Evolutionary conservation across 2,329 filamentous ascomycete species (phyloP).

Genomic region (Periconia sp.): DNA sequence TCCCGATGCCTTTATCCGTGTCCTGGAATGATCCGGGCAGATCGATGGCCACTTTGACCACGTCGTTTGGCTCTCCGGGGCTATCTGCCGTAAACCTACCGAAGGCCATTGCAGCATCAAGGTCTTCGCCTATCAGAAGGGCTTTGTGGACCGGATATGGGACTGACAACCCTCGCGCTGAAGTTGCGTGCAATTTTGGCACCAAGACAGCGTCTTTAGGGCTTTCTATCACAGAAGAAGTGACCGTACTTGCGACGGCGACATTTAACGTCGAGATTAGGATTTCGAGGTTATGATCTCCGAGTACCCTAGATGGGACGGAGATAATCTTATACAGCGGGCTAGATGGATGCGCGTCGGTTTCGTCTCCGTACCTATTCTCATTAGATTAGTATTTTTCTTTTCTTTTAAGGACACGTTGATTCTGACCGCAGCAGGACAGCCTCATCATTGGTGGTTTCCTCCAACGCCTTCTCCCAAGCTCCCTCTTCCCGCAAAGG

Average conservation of each 20-base stretch:
- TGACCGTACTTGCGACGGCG: conserved; percentile 42
- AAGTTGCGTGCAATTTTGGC: conserved; percentile 71
- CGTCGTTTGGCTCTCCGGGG: conserved; percentile 48
- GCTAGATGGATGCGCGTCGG: conserved; percentile 52
- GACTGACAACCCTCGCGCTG: conserved; percentile 69
- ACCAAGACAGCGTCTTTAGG: conserved; percentile 74
- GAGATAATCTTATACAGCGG: conserved; percentile 66
- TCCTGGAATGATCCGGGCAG: conserved; percentile 53
- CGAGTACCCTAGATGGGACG: conserved; percentile 67
- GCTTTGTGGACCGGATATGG: conserved; percentile 85
- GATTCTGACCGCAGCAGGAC: conserved; percentile 48
- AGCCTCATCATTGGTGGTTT: conserved; percentile 42
- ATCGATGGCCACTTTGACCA: conserved; percentile 65
- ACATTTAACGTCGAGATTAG: conserved; percentile 60
- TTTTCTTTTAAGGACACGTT: not conserved
- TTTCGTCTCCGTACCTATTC: conserved; percentile 61
- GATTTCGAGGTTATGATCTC: conserved; percentile 69
- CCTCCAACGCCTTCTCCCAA: conserved; percentile 53
- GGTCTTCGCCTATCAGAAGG: conserved; percentile 74
- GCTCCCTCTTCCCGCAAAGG: conserved; percentile 47
- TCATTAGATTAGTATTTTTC: conserved; percentile 19
- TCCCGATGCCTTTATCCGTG: conserved; percentile 25
- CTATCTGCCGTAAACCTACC: conserved; percentile 45
- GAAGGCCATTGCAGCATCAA: conserved; percentile 69
- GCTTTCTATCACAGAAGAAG: conserved; percentile 40